Evolutionary conservation across 2,329 filamentous ascomycete genomes (phyloP).

Genomic region (Albophoma yamanashiensis): DNA sequence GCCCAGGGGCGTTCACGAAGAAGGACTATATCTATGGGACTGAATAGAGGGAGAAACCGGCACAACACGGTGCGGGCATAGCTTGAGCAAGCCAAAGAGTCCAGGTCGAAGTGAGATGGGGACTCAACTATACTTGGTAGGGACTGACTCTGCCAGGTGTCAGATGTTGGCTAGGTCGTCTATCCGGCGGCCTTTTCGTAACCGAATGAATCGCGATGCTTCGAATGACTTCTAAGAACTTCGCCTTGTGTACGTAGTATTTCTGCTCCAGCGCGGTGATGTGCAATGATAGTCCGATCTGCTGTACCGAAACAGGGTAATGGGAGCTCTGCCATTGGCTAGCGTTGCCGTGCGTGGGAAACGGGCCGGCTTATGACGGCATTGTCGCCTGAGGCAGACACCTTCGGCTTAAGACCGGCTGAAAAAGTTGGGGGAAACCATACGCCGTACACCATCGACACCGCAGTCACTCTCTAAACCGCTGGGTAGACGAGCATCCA

Average conservation of each 20-base stretch:
- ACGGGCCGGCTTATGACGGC: slow-evolving; percentile 17
- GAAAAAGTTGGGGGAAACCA: slow-evolving; percentile 10
- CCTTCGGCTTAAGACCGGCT: slow-evolving; percentile 15
- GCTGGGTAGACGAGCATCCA: not conserved
- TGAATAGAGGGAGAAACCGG: too few relatives aligned
- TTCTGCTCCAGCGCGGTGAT: not conserved
- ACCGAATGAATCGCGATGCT: too few relatives aligned
- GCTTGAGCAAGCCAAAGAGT: too few relatives aligned
- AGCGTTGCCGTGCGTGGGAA: not conserved
- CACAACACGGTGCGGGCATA: too few relatives aligned
- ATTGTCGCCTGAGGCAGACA: slow-evolving; percentile 16
- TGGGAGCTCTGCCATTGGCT: slow-evolving; percentile 1
- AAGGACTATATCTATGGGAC: too few relatives aligned
- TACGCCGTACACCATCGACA: slow-evolving; percentile 2
- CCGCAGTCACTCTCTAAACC: not conserved
- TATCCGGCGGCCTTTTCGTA: not conserved
- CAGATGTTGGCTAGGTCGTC: not conserved
- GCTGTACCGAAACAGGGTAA: not conserved
- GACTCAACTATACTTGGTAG: not conserved
- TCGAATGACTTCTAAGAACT: too few relatives aligned
- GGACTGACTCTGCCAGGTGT: not conserved
- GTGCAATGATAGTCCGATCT: not conserved
- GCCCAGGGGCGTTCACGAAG: too few relatives aligned
- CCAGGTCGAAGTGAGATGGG: too few relatives aligned
- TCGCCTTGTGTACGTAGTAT: not conserved